Base-by-base conservation (phyloP, 1,284 basidiomycete genomes). In the Omphalotus olearius region DNA sequence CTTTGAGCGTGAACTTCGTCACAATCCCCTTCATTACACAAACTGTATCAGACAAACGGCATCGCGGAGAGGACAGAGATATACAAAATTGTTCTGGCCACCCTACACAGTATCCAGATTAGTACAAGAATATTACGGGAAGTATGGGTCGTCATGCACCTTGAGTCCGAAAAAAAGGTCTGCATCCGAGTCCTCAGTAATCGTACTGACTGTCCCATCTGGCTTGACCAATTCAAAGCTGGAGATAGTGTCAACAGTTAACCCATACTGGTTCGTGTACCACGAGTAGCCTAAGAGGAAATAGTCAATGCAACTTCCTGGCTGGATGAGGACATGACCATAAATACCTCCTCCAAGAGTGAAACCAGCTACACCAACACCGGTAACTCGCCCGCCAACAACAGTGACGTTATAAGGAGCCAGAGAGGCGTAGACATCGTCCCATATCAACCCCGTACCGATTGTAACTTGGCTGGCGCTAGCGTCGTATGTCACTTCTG, bases 281-380 rank as follows among this genome's bases (percentile, higher is more conserved):
- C 65, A 72, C 28, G 73, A 71, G 49, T 73, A 73, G 7, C 73
- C 71, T 70, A 40, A 25, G 13, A 40, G n/a, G 14, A 37, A 3
- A 30, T 35, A 9, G 30, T 33, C 3, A 33, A 7, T 16, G 2
- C 17, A 37, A 16, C 9, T 17, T 35, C 18, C 42, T 9, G 11
- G 11, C 36, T 23, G 17, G n/a, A 37, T 39, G 14, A 7, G 13
- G 17, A 13, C 14, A 17, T 17, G 4, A 33, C 2, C 30, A 23
- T 13, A 3, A 52, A n/a, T 59, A 74, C 80, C 81, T 68, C 79
- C 80, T 0, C 79, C 79, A 0, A 82, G 69, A 0, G 67, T 74
- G 44, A 78, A 75, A 1, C 80, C 79, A 10, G 74, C 77, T 1
- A 82, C 75, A 14, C 82, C 80, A 9, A 82, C 73, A n/a, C 80